Evolutionary conservation across 2,329 filamentous ascomycete species (phyloP), one percentile per base, ranked within the genome.

Genomic region (Plenodomus tracheiphilus): DNA sequence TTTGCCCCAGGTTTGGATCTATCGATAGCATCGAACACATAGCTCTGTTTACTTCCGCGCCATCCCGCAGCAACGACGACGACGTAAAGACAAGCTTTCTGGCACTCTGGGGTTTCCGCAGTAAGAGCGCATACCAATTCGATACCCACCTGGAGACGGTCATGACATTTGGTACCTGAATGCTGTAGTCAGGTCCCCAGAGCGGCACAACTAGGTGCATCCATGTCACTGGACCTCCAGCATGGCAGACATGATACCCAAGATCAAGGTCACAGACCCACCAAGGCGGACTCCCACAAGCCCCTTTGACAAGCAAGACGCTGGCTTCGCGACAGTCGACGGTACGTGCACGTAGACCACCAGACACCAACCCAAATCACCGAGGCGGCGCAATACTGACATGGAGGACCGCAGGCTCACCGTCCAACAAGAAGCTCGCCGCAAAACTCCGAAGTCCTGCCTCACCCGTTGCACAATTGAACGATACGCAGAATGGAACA

Each of bases 201-300:
- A 45, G 32, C 37, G 34, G 21, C 18, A 40, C 30, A 30, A 41
- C 40, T 39, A 34, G 47, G 43, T 41, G 52, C 41, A 47, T 45
- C 43, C 47, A 58, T 61, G 54, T 59, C 53, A 43, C 47, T 35
- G 41, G 21, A 32, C 46, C 47, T 51, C 37, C 40, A 56, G 46
- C 21, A 76, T 75, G 73, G 62, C 69, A 39, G 68, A 75, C 39
- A 55, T 60, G 21, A 49, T 77, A 41, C 74, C 76, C 36, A 70
- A 72, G 49, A 77, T 78, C 63, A 74, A 71, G 56, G 68, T 76
- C 47, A 75, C 73, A 32, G 74, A 78, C 63, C 70, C 74, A 49
- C 69, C 71, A 17, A 64, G 65, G 49, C 61, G 60, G 51, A 66
- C 72, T 47, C 48, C 58, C 22, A 52, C 55, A 16, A 59, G 60